Evolutionary conservation across 352 stramenopile species (phyloP).

Genomic region (Phytopythium helicoides): DNA sequence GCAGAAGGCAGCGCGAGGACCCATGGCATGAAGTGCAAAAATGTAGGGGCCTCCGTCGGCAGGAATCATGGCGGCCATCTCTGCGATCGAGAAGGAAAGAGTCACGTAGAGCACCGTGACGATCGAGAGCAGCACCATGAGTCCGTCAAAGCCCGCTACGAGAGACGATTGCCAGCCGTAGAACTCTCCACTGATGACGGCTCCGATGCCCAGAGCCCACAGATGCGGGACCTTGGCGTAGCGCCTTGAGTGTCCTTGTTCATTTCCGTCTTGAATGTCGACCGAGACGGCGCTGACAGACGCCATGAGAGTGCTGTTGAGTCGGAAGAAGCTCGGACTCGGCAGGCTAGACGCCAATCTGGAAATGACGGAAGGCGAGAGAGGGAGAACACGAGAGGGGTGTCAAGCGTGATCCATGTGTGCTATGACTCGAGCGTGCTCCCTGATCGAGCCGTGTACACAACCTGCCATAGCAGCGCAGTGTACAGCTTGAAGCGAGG

Average conservation of each 20-base stretch:
- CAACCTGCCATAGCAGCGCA: too few species aligned
- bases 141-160: slow-evolving; percentile 47
- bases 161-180: slow-evolving; percentile 62
- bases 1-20: slow-evolving; percentile 35
- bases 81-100: slow-evolving; percentile 61
- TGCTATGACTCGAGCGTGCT: too few species aligned
- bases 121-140: slow-evolving; percentile 52
- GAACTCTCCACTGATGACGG: slow-evolving; percentile 49
- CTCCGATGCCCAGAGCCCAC: slow-evolving; percentile 52
- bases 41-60: slow-evolving; percentile 56
- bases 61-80: slow-evolving; percentile 52
- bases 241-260: slow-evolving; percentile 20
- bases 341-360: too few species aligned
- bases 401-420: too few species aligned
- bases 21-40: slow-evolving; percentile 53
- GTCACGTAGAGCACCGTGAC: slow-evolving; percentile 57
- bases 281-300: slow-evolving; percentile 11
- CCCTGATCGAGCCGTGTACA: too few species aligned
- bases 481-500: too few species aligned
- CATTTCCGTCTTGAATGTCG: slow-evolving; percentile 10
- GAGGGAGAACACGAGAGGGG: too few species aligned
- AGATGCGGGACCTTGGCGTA: slow-evolving; percentile 53
- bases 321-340: too few species aligned
- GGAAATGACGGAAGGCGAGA: too few species aligned
- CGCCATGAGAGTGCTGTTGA: too few species aligned